These are phyloP conservation scores for Simmondsia chinensis DNA, from an alignment of 148 eudicot species.

Conservation along the genomic window DNA sequence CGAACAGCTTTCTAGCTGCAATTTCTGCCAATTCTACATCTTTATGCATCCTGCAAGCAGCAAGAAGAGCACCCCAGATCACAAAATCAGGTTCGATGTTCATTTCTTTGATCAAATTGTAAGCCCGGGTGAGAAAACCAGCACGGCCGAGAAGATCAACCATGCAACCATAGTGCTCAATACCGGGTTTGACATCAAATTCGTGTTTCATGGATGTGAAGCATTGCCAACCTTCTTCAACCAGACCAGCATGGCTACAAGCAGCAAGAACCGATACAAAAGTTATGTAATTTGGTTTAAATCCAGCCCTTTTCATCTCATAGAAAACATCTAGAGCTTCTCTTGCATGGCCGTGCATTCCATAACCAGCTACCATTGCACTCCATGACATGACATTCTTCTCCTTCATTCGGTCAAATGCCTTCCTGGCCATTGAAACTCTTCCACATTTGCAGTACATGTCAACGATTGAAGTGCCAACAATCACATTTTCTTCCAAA, in stretches of 20 bases:
- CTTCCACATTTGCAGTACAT: constrained; percentile 79
- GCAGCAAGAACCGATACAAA: constrained; percentile 62
- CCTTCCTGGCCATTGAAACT: constrained; percentile 38
- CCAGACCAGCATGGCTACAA: constrained; percentile 60
- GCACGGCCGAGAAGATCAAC: constrained; percentile 51
- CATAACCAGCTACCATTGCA: constrained; percentile 70
- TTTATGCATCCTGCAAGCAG: constrained; percentile 36
- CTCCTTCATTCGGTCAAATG: constrained; percentile 43
- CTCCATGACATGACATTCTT: constrained; percentile 72
- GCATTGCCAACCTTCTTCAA: constrained; percentile 35
- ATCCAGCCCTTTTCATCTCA: constrained; percentile 36
- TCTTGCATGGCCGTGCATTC: constrained; percentile 58
- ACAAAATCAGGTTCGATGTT: constrained; percentile 32
- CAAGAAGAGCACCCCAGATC: constrained; percentile 40
- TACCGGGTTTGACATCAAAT: constrained; percentile 19
- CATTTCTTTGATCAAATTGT: constrained; percentile 28
- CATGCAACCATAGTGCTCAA: constrained; percentile 47
- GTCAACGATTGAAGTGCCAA: constrained; percentile 64
- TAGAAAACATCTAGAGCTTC: constrained; percentile 56
- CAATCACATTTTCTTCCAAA: constrained; percentile 43
- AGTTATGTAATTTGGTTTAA: constrained; percentile 52
- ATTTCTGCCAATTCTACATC: constrained; percentile 37
- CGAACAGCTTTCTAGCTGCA: constrained; percentile 27
- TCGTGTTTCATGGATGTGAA: constrained; percentile 22
- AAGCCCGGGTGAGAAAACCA: constrained; percentile 28